Evolutionary conservation across 305 asterid species (phyloP).

Genomic region (Solanum hybrid): DNA sequence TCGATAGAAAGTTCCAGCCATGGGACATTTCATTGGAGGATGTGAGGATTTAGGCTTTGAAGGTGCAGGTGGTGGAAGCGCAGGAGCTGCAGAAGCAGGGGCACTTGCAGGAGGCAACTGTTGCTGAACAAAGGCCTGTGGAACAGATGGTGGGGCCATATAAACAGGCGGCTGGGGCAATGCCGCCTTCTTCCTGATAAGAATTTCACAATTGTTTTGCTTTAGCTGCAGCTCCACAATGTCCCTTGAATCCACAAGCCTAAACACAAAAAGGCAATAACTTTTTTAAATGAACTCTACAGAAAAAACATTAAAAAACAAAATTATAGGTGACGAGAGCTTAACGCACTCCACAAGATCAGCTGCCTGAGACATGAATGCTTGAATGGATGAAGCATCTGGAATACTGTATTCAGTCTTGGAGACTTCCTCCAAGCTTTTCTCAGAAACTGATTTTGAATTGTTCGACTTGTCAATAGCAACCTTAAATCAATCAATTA

Average conservation of each 20-base stretch:
- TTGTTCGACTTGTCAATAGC: constrained; percentile 6
- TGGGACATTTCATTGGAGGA: constrained; percentile 74
- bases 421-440: constrained; percentile 5
- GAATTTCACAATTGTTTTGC: constrained; percentile 58
- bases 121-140: constrained; percentile 12
- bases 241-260: constrained; percentile 83
- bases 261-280: constrained; percentile 16
- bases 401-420: constrained; percentile 2
- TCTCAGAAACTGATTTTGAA: constrained; percentile 5
- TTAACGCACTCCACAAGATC: constrained; percentile 57
- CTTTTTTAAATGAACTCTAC: neutral
- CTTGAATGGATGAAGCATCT: constrained; percentile 33
- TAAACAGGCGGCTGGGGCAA: constrained; percentile 48
- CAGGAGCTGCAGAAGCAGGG: neutral
- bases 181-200: constrained; percentile 82
- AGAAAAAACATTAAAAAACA: too few relatives aligned
- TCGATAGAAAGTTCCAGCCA: constrained; percentile 90
- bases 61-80: constrained; percentile 17
- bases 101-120: constrained; percentile 25
- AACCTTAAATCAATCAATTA: neutral
- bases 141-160: constrained; percentile 16
- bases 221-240: constrained; percentile 69
- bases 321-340: neutral
- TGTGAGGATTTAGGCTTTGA: constrained; percentile 54
- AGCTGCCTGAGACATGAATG: constrained; percentile 59